Base-by-base conservation (phyloP, 148 eudicot genomes). In the Rheum nobile region DNA sequence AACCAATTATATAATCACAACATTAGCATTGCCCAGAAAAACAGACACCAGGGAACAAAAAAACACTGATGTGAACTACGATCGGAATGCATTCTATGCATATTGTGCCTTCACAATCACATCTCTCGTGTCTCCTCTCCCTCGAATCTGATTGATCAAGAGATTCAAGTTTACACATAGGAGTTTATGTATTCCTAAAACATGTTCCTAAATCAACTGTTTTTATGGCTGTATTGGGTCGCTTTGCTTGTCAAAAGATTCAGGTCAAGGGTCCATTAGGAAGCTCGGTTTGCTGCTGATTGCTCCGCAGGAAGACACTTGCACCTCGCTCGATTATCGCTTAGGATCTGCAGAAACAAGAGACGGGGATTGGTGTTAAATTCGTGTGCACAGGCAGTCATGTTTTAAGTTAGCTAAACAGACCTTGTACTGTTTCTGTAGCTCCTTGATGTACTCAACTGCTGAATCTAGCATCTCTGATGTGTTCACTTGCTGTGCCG, bases 341-440 rank as follows among this genome's bases (percentile, higher is more conserved):
- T 47, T 22, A 73, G 75, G 4, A 32, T 22, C 75, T 73, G 67
- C 44, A 44, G 19, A 72, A 65, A 21, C 10, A 21, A 50, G 57
- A 50, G 10, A 21, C 1, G 10, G 24, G 8, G n/a, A 21, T n/a
- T n/a, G n/a, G n/a, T n/a, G n/a, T n/a, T n/a, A n/a, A n/a, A n/a
- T 26, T 57, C 17, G 21, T 34, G 28, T 11, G 3, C 8, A 28
- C 28, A 6, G 2, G 44, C 6, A 21, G 4, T 17, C 21, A 72
- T 13, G n/a, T 43, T 26, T 12, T 29, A 4, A 12, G 42, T 26
- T 12, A 73, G 42, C 32, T 11, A 24, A 65, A 32, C 41, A 10
- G 8, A 73, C 75, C 75, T 73, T 73, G 59, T 31, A 73, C 29
- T 73, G 67, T 52, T 73, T 22, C 39, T 73, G 75, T 2, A 73